Percentiles rank a stretch among this genome's conserved stretches.
Evolutionary conservation across 1,139 yeast species (phyloP).

Genomic region (Kodamaea alishanica): DNA sequence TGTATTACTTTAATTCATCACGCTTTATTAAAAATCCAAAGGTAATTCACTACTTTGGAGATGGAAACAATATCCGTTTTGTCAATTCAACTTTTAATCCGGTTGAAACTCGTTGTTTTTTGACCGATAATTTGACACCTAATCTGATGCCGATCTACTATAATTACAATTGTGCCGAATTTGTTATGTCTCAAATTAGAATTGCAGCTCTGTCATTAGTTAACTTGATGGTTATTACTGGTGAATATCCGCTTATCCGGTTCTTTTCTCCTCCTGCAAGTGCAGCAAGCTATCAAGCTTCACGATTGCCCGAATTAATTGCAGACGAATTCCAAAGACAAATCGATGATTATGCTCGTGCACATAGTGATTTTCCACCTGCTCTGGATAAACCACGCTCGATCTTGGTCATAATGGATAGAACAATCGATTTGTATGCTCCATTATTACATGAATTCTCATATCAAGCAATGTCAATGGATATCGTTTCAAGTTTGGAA

Average conservation of each 20-base stretch:
- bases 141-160: constrained; percentile 72
- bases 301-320: constrained; percentile 64
- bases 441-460: constrained; percentile 88
- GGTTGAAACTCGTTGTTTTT: constrained; percentile 38
- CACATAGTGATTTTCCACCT: constrained; percentile 61
- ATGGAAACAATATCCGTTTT: constrained; percentile 26
- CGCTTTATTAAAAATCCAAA: constrained; percentile 32
- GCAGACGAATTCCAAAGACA: constrained; percentile 71
- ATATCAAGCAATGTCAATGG: constrained; percentile 94
- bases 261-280: constrained; percentile 49
- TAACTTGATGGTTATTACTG: constrained; percentile 70
- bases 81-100: constrained; percentile 32
- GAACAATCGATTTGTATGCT: constrained; percentile 78
- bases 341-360: constrained; percentile 72
- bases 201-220: constrained; percentile 62
- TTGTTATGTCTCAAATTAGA: constrained; percentile 56
- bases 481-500: constrained; percentile 51
- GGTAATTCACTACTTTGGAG: constrained; percentile 30
- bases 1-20: constrained; percentile 24
- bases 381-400: constrained; percentile 58
- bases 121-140: constrained; percentile 35
- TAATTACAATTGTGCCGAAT: constrained; percentile 60
- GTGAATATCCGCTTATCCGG: constrained; percentile 85
- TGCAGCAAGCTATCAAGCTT: constrained; percentile 49
- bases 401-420: constrained; percentile 70